A percentile compares a stretch with the other conserved stretches of the same genome.
phyloP scores from a whole-genome alignment of 352 stramenopile species.

The Saprolegnia diclina region DNA sequence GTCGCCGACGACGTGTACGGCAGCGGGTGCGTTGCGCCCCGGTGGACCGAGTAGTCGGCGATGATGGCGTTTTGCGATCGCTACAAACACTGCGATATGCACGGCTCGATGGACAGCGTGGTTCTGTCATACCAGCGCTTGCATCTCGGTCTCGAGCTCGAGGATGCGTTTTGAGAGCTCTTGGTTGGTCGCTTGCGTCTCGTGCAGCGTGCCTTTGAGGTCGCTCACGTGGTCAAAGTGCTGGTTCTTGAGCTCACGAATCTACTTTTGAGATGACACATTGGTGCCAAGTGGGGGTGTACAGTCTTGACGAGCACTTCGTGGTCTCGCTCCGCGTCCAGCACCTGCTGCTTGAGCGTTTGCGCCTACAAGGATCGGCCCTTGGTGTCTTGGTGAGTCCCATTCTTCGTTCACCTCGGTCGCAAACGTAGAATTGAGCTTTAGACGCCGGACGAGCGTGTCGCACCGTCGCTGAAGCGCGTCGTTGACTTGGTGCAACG shows the following conservation, averaged over 20 bases:
- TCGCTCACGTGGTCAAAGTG: slow-evolving; percentile 56
- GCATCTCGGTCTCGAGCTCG: slow-evolving; percentile 57
- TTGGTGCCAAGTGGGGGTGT: background rate
- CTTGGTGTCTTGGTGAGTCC: no score
- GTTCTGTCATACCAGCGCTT: slow-evolving; percentile 49
- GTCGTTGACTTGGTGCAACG: slow-evolving; percentile 67
- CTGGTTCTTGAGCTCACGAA: slow-evolving; percentile 64
- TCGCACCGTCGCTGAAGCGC: slow-evolving; percentile 66
- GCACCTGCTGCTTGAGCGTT: background rate
- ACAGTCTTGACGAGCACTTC: background rate
- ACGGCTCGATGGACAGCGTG: slow-evolving; percentile 63
- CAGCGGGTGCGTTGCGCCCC: no score
- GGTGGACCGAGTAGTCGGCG: slow-evolving; percentile 19
- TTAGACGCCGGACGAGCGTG: slow-evolving; percentile 55
- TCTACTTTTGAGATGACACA: slow-evolving; percentile 32
- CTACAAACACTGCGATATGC: slow-evolving; percentile 45
- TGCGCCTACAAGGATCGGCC: background rate
- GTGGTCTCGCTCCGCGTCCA: background rate
- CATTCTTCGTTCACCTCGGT: slow-evolving; percentile 14
- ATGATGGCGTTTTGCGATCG: slow-evolving; percentile 17
- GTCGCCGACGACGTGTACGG: no score
- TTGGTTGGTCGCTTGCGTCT: slow-evolving; percentile 42
- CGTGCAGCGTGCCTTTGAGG: slow-evolving; percentile 54
- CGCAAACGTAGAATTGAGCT: slow-evolving; percentile 32
- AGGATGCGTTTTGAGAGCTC: slow-evolving; percentile 38